phyloP scores from a whole-genome alignment of 345 rosid species.

The Aurinia saxatilis region DNA sequence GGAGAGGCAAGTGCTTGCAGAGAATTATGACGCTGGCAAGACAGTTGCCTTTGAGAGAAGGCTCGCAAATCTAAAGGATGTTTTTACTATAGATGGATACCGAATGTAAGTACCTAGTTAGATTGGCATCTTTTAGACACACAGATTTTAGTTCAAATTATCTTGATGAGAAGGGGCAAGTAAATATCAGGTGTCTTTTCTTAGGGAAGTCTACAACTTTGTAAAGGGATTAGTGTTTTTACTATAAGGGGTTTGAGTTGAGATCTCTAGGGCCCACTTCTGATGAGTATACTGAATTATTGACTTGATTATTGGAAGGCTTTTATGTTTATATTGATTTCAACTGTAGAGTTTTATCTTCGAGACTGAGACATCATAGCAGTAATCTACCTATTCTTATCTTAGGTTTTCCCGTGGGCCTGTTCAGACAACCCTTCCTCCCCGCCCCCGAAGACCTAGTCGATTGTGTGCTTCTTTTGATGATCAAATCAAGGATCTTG shows the following conservation, averaged over 20 bases:
- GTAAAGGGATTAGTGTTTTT: background rate
- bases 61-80: constrained; percentile 63
- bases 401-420: constrained; percentile 77
- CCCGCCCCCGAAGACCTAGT: constrained; percentile 41
- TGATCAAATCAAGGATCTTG: constrained; percentile 59
- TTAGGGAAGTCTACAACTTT: background rate
- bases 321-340: background rate
- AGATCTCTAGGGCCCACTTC: background rate
- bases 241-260: background rate
- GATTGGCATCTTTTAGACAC: background rate
- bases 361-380: background rate
- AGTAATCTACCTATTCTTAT: background rate
- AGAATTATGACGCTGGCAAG: constrained; percentile 67
- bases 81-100: constrained; percentile 72
- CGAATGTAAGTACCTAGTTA: constrained; percentile 49
- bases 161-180: background rate
- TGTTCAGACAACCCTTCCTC: constrained; percentile 80
- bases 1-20: constrained; percentile 89
- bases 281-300: background rate
- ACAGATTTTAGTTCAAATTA: background rate
- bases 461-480: constrained; percentile 78
- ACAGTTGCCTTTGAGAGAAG: constrained; percentile 72
- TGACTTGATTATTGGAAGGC: background rate
- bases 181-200: background rate
- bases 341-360: background rate